Percentiles rank a stretch among this genome's conserved stretches.
Evolutionary conservation across 2,329 filamentous ascomycete genomes (phyloP).

Genomic region (Beauveria medogensis): DNA sequence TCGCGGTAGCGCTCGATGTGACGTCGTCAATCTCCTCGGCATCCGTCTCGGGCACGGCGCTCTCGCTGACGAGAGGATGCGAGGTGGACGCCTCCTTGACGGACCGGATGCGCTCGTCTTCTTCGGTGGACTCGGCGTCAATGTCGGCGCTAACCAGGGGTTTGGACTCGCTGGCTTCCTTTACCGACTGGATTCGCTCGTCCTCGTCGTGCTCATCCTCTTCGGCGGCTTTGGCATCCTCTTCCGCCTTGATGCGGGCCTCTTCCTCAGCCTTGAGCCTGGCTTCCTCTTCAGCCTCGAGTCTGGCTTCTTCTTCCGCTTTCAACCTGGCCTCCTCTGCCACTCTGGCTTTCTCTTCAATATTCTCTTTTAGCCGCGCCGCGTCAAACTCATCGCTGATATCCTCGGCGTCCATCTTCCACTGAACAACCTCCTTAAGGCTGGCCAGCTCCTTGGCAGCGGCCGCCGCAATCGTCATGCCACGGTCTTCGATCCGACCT

Average conservation of each 20-base stretch:
- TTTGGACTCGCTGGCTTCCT: slow-evolving; percentile 13
- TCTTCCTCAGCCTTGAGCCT: slow-evolving; percentile 14
- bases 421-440: slow-evolving; percentile 75
- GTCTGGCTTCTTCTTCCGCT: slow-evolving; percentile 15
- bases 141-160: not conserved
- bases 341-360: slow-evolving; percentile 16
- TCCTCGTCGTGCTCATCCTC: slow-evolving; percentile 14
- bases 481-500: slow-evolving; percentile 64
- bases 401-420: slow-evolving; percentile 74
- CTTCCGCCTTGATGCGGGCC: slow-evolving; percentile 19
- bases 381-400: slow-evolving; percentile 70
- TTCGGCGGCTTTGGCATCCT: slow-evolving; percentile 14
- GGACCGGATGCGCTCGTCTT: not conserved
- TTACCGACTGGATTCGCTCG: slow-evolving; percentile 13
- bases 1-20: not conserved
- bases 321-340: slow-evolving; percentile 25
- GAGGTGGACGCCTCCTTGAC: not conserved
- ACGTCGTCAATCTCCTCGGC: not conserved
- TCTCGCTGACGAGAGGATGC: not conserved
- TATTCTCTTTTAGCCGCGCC: slow-evolving; percentile 50
- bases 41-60: not conserved
- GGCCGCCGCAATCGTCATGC: slow-evolving; percentile 70
- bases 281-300: slow-evolving; percentile 16
- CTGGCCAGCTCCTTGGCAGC: slow-evolving; percentile 72
- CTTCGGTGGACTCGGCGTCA: not conserved